Evolutionary conservation across 2,329 filamentous ascomycete species (phyloP), one percentile per base, ranked within the genome.

Genomic region (Byssoonygena ceratinophila): DNA sequence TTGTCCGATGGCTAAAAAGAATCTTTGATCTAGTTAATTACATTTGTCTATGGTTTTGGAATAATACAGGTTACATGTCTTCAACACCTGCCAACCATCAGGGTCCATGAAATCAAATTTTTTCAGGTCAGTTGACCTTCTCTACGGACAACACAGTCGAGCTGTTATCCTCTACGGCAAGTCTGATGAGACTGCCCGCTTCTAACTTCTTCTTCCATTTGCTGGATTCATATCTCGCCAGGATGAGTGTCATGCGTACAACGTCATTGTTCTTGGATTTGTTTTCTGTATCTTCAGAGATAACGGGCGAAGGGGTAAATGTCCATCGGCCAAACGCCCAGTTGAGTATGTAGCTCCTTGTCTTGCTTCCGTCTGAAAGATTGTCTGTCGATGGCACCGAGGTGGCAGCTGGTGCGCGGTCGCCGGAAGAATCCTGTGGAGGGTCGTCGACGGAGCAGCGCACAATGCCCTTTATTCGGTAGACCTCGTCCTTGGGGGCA

Each of bases 281-380:
- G 25, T 40, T 27, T 39, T 36, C 8, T 43, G 32, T 46, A 49
- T 54, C 45, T 46, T 54, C 36, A 16, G 49, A 16, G 29, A 39
- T 18, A 3, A 65, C 62, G 16, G 82, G 71, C 1, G 61, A 58
- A 1, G 79, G 75, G 1, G 89, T 94, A 64, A 91, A 95, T 0
- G 82, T 94, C 91, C 92, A 98, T 27, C 92, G 79, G 0, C 89
- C 89, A 70, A 98, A 98, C 0, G 92, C 92, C 92, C 92, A 98
- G 67, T 98, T 98, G 55, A 98, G 77, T 41, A 98, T 95, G 65
- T 92, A 96, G 52, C 86, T 76, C 14, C 69, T 67, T 18, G 50
- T 54, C 32, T n/a, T 23, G 22, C n/a, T 32, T 7, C 34, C 5
- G 53, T 56, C 20, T 58, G 40, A 2, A 6, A 11, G 2, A 41